Evolutionary conservation across 1,284 basidiomycete genomes (phyloP).

Genomic region (Veloboletus limbatus): DNA sequence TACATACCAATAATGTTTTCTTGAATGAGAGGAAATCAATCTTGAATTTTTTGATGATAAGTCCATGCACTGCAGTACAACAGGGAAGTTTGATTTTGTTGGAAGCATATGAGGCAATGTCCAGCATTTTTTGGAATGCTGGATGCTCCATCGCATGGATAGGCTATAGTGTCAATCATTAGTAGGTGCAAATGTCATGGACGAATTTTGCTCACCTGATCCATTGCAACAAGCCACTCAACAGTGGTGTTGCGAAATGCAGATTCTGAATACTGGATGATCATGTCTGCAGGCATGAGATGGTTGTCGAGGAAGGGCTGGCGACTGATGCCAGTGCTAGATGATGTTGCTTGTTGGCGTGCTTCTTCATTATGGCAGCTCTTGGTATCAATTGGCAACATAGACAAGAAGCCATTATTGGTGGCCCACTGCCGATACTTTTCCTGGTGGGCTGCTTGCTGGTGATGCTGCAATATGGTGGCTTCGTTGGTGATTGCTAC

Average conservation of each 20-base stretch:
- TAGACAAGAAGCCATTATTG: not conserved
- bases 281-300: not conserved
- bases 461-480: not conserved
- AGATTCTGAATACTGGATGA: too few relatives aligned
- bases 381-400: not conserved
- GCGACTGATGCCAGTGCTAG: not conserved
- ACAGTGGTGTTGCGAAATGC: too few relatives aligned
- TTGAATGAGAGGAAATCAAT: not conserved
- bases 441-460: not conserved
- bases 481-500: not conserved
- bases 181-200: not conserved
- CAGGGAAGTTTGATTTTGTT: slow-evolving; percentile 1
- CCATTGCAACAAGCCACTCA: not conserved
- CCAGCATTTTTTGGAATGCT: not conserved
- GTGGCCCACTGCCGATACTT: not conserved
- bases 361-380: not conserved
- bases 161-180: not conserved
- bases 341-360: too few relatives aligned
- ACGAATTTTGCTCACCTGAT: not conserved
- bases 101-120: not conserved
- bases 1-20: too few relatives aligned
- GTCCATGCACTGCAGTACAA: not conserved
- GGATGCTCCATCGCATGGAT: slow-evolving; percentile 3
- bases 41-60: slow-evolving; percentile 8
- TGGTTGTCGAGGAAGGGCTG: not conserved